Base-by-base conservation (phyloP, 345 rosid species). In the Corchorus olitorius region DNA sequence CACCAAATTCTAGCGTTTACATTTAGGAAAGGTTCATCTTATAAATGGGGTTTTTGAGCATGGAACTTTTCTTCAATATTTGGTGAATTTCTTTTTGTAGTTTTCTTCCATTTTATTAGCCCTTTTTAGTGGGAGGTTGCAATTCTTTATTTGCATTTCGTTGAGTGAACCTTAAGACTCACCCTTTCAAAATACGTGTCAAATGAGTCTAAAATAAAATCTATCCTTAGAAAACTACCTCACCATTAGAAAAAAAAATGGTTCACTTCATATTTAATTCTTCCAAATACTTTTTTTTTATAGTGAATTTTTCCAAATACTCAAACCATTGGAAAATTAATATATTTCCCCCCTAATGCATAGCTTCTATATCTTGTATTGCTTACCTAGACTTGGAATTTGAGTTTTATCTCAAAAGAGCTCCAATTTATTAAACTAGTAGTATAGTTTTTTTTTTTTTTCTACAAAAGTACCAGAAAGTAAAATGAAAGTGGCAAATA, bases 1-100 rank as follows among this genome's bases (percentile, higher is more conserved):
- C 46, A 72, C 65, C 65, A 72, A 58, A 39, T 72, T 58, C 54
- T 41, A 43, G 41, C 65, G 37, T 43, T 13, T 59, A 14, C 65
- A 19, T 7, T 59, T 15, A 58, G 58, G 9, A 50, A 69, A 20
- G 43, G 33, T 14, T 2, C 3, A n/a, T n/a, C 12, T 19, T 1
- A 17, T 22, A 8, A 8, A 1, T 41, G 5, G 45, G 48, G 48
- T 6, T 8, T 6, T 6, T 2, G 6, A 6, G 43, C 1, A 5
- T 9, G 1, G 37, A 35, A 8, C 9, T 62, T 62, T 62, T 8
- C 45, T 35, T 62, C 45, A 62, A 62, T 27, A 6, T 60, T 60
- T 33, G 3, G 14, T 59, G 63, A 58, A 6, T 58, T 20, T 58
- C 8, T 20, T 59, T 20, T 20, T 20, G 5, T 13, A 59, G 16